phyloP scores from a whole-genome alignment of 306 rosid genomes.

The Cucumis hystrix region DNA sequence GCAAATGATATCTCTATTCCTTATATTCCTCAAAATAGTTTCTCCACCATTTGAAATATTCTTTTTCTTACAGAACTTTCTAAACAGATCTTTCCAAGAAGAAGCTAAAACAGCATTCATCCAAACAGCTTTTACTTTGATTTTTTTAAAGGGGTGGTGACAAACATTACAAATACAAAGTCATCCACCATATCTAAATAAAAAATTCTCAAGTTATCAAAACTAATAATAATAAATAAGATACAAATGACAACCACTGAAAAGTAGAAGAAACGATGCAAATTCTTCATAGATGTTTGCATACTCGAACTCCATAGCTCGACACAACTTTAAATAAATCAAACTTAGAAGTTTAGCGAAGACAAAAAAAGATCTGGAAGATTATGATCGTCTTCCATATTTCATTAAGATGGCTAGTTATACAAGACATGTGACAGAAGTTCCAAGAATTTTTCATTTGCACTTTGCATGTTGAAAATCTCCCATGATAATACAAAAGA shows the following conservation, averaged over 20 bases:
- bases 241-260: neutral
- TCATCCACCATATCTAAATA: neutral
- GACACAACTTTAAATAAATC: neutral
- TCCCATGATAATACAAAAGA: neutral
- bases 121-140: neutral
- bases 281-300: neutral
- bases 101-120: neutral
- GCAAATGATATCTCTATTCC: neutral
- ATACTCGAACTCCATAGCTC: neutral
- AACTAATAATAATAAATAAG: neutral
- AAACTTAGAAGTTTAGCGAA: neutral
- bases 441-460: neutral
- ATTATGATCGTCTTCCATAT: neutral
- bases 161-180: neutral
- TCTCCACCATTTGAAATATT: neutral
- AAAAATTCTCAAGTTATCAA: neutral
- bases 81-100: neutral
- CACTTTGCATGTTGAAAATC: neutral
- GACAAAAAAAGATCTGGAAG: neutral
- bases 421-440: neutral
- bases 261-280: neutral
- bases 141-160: neutral
- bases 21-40: neutral
- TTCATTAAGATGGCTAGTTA: neutral
- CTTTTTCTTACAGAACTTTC: neutral